phyloP scores from a whole-genome alignment of 2,329 filamentous ascomycete genomes.

The Diaporthe destruens region DNA sequence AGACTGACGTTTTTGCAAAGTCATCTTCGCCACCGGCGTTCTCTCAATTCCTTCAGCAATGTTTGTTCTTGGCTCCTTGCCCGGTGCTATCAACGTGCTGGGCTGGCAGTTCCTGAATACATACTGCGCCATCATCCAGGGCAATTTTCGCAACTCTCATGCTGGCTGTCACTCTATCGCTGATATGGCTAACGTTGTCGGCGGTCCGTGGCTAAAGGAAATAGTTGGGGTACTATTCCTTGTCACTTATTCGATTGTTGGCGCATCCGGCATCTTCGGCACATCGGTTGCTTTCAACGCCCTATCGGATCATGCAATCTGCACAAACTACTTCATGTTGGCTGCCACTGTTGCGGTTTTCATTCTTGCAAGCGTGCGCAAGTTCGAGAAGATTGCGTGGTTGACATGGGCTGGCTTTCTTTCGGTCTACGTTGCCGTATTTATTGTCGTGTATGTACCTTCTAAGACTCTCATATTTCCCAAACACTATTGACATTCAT shows the following conservation, averaged over 20 bases:
- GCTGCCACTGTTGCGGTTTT: constrained; percentile 33
- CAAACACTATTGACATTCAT: neutral
- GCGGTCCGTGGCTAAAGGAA: constrained; percentile 35
- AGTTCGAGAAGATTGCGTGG: constrained; percentile 41
- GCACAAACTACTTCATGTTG: constrained; percentile 41
- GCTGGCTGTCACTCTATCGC: constrained; percentile 44
- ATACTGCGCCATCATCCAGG: constrained; percentile 45
- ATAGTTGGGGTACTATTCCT: constrained; percentile 38
- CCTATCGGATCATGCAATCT: constrained; percentile 38
- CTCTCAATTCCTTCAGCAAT: constrained; percentile 47
- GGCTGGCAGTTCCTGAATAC: constrained; percentile 47
- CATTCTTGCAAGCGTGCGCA: constrained; percentile 36
- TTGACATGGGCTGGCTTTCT: constrained; percentile 41
- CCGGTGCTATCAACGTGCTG: constrained; percentile 46
- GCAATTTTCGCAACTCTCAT: constrained; percentile 45
- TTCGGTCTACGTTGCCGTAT: constrained; percentile 43
- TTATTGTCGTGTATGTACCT: constrained; percentile 48
- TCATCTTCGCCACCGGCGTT: constrained; percentile 49
- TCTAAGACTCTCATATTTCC: neutral
- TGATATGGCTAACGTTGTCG: constrained; percentile 38
- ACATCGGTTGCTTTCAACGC: constrained; percentile 39
- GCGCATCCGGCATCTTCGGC: constrained; percentile 38
- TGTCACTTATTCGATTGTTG: constrained; percentile 36
- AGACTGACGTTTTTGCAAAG: constrained; percentile 28
- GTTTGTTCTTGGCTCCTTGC: constrained; percentile 46